phyloP scores from a whole-genome alignment of 2,329 filamentous ascomycete genomes.

The Penicillium sp. region DNA sequence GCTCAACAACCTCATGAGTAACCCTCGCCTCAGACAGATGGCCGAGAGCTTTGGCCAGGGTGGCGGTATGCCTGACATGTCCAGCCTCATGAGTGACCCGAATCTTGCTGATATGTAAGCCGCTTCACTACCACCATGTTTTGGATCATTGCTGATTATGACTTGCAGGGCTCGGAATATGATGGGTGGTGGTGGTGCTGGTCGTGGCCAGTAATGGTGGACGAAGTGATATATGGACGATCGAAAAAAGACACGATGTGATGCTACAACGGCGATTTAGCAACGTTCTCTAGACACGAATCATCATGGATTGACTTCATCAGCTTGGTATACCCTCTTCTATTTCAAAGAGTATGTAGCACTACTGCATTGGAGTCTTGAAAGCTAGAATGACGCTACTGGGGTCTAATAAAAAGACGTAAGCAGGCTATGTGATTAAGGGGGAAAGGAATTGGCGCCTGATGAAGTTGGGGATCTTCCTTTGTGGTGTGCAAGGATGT shows the following conservation, averaged over 20 bases:
- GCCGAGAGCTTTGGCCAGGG: slow-evolving; percentile 67
- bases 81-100: slow-evolving; percentile 83
- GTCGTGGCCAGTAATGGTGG: slow-evolving; percentile 25
- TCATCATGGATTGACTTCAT: background rate
- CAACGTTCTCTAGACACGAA: slow-evolving; percentile 19
- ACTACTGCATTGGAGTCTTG: too few species aligned
- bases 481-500: too few species aligned
- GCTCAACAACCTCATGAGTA: slow-evolving; percentile 88
- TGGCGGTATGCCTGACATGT: slow-evolving; percentile 84
- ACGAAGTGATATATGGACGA: slow-evolving; percentile 14
- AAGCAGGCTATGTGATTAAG: too few species aligned
- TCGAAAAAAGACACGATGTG: slow-evolving; percentile 17
- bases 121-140: slow-evolving; percentile 24
- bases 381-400: too few species aligned
- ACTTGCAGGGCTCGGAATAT: slow-evolving; percentile 57
- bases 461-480: too few species aligned
- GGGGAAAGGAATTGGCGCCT: too few species aligned
- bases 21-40: slow-evolving; percentile 83
- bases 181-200: slow-evolving; percentile 53
- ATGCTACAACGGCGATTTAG: slow-evolving; percentile 17
- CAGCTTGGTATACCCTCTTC: background rate
- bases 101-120: slow-evolving; percentile 89
- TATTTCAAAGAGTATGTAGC: background rate
- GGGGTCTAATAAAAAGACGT: too few species aligned
- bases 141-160: slow-evolving; percentile 5